Base-by-base conservation (phyloP, 139 green algal species). In the Closterium sp. region DNA sequence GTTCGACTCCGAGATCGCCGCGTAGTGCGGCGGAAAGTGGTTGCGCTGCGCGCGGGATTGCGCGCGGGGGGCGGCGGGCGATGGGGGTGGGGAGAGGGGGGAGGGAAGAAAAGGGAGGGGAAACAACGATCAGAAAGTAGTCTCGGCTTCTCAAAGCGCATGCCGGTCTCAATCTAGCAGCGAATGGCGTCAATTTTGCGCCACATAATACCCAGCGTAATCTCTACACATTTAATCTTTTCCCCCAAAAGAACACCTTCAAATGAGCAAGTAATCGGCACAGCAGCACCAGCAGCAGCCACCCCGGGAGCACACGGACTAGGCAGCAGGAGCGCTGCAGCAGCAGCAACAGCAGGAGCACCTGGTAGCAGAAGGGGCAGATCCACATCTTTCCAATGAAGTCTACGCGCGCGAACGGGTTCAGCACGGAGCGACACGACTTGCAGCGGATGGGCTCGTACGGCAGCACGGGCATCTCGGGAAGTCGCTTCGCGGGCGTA, bases 401-500 rank as follows among this genome's bases (percentile, higher is more conserved):
- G 95, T 99, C 98, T 5, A 98, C 96, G 0, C 91, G 92, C 0
- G 97, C 97, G 92, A 98, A 99, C 1, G 98, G 97, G 96, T 99
- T 99, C 31, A 99, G 97, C 13, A 98, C 95, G 3, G 95, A 96
- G 1, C 96, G 95, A 95, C 98, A 99, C 73, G 95, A 94, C 91
- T 98, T 99, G 97, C 98, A 99, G 10, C 95, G 95, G 85, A 99
- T 95, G 4, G 98, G 98, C 92, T 99, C 97, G 93, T 99, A 99
- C 2, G 97, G 96, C 24, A 99, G 93, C 24, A 91, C 93, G n/a
- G 85, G 84, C 70, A 95, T 92, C 31, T 91, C 29, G 17, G 85
- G 31, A 31, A 95, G 45, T 24, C 92, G 91, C 92, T 98, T 98
- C 91, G 96, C 96, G 4, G 98, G 98, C 2, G 97, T 98, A 95